These are phyloP conservation scores for Colletotrichum eleusines DNA, from an alignment of 2,329 filamentous ascomycete genomes.

Conservation along the genomic window DNA sequence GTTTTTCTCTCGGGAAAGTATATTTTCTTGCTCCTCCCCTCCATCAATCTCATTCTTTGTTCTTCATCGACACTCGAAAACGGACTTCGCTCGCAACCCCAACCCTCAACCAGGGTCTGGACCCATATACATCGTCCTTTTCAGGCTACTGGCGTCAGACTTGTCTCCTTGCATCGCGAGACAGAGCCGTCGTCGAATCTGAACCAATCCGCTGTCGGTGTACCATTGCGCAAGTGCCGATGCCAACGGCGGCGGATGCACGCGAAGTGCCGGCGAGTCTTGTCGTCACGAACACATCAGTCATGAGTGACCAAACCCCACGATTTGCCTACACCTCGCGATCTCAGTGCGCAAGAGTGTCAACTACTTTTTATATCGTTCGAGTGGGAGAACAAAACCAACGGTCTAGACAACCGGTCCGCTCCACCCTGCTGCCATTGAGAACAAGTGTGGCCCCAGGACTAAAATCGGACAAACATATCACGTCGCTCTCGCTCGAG, in stretches of 20 bases:
- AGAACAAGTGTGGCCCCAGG: conserved; percentile 67
- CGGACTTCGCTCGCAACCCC: neutral
- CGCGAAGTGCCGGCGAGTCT: neutral
- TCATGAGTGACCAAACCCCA: conserved; percentile 54
- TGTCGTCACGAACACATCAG: neutral
- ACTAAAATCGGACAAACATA: conserved; percentile 74
- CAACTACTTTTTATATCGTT: conserved; percentile 66
- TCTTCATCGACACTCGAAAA: neutral
- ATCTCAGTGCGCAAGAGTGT: conserved; percentile 69
- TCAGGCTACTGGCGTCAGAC: conserved; percentile 35
- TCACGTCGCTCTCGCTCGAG: conserved; percentile 7
- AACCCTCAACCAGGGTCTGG: neutral
- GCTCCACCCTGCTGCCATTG: conserved; percentile 74
- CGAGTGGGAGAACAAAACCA: conserved; percentile 73
- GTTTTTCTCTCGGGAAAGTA: conserved; percentile 22
- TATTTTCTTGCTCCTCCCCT: conserved; percentile 18
- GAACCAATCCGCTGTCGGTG: neutral
- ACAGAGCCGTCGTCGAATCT: neutral
- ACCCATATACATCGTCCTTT: conserved; percentile 24
- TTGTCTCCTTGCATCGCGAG: conserved; percentile 35
- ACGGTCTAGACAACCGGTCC: conserved; percentile 77
- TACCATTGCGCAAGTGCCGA: conserved; percentile 7
- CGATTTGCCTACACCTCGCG: conserved; percentile 73
- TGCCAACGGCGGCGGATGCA: neutral
- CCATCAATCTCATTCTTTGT: no score